These are phyloP conservation scores for Colletotrichum limetticola DNA, from an alignment of 2,329 filamentous ascomycete species.

Conservation along the genomic window DNA sequence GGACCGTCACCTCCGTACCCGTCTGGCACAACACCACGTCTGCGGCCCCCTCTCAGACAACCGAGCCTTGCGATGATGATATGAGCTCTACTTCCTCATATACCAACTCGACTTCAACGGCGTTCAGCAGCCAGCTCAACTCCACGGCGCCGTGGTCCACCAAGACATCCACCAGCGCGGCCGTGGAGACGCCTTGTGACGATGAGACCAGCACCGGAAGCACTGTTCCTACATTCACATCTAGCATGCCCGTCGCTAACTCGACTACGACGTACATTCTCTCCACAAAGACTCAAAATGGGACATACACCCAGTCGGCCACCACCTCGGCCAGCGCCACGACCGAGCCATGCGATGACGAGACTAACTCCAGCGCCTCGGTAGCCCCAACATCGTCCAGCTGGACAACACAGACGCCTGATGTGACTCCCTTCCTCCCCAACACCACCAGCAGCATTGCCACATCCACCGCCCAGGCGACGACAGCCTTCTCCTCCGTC, in stretches of 20 bases:
- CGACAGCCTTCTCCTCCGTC: not conserved
- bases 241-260: not conserved
- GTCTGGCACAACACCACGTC: slow-evolving; percentile 3
- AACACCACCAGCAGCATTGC: not conserved
- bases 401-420: slow-evolving; percentile 6
- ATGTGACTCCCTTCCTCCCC: slow-evolving; percentile 13
- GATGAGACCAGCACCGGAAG: not conserved
- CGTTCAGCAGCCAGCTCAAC: not conserved
- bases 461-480: slow-evolving; percentile 14
- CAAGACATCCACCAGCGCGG: not conserved
- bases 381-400: not conserved
- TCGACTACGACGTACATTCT: not conserved
- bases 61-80: slow-evolving; percentile 23
- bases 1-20: not conserved
- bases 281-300: not conserved
- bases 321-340: not conserved
- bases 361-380: not conserved
- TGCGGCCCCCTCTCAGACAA: not conserved
- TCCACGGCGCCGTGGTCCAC: not conserved
- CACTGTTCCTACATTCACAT: not conserved
- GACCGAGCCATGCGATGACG: not conserved
- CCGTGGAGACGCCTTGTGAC: not conserved
- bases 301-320: not conserved
- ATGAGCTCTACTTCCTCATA: not conserved
- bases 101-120: not conserved